These are phyloP conservation scores for Silene coronaria DNA, from an alignment of 179 eudicot species.

Conservation along the genomic window DNA sequence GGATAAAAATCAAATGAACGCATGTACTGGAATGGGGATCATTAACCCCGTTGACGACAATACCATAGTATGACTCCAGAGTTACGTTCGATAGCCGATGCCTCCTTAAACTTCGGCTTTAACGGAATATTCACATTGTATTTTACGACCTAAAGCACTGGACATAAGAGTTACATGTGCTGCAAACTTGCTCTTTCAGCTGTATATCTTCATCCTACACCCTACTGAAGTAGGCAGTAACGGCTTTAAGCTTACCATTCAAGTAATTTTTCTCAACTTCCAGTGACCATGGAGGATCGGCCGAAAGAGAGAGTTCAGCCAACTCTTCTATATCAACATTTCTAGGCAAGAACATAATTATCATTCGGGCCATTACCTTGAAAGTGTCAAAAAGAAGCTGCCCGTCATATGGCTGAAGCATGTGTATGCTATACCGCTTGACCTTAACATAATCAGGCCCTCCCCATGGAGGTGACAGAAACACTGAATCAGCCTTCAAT, in stretches of 20 bases:
- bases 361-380: slow-evolving; percentile 44
- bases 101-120: not conserved
- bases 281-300: slow-evolving; percentile 69
- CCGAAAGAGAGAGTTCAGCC: slow-evolving; percentile 66
- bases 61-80: no score
- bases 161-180: not conserved
- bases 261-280: slow-evolving; percentile 91
- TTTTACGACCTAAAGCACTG: not conserved
- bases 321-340: slow-evolving; percentile 65
- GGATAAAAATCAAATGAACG: no score
- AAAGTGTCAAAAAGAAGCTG: slow-evolving; percentile 53
- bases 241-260: slow-evolving; percentile 73
- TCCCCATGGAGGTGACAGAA: slow-evolving; percentile 97
- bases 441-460: slow-evolving; percentile 74
- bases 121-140: not conserved
- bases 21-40: no score
- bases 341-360: slow-evolving; percentile 91
- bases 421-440: slow-evolving; percentile 49
- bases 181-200: not conserved
- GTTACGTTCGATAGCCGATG: not conserved
- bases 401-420: slow-evolving; percentile 88
- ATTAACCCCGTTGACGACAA: no score
- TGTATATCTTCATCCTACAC: slow-evolving; percentile 2
- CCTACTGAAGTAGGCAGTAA: slow-evolving; percentile 75
- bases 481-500: slow-evolving; percentile 66